Conservation (phyloP, 1,284 basidiomycete genomes). For the Polyporus tsugae region DNA sequence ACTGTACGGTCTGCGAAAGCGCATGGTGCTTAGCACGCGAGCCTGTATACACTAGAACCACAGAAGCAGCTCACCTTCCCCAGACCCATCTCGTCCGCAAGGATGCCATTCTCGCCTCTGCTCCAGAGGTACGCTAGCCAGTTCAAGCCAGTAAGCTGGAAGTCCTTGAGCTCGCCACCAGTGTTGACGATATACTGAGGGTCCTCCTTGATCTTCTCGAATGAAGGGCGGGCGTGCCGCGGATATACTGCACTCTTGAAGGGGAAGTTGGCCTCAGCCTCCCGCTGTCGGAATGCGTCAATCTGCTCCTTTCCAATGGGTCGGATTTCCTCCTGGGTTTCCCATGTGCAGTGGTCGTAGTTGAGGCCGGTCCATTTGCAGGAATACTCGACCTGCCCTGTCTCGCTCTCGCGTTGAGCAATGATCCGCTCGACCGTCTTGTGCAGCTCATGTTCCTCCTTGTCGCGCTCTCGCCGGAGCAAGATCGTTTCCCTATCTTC, state of each 20-base stretch:
- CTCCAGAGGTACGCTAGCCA: slow-evolving; percentile 98
- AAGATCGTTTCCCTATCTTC: slow-evolving; percentile 93
- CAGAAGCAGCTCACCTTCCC: slow-evolving; percentile 74
- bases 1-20: slow-evolving; percentile 86
- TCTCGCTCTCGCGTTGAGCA: slow-evolving; percentile 77
- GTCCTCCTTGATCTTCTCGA: slow-evolving; percentile 89
- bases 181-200: slow-evolving; percentile 86
- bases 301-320: slow-evolving; percentile 81
- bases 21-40: not conserved
- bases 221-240: slow-evolving; percentile 78
- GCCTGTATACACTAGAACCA: not conserved
- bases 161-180: slow-evolving; percentile 94
- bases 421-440: slow-evolving; percentile 95
- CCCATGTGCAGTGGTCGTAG: slow-evolving; percentile 98
- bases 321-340: slow-evolving; percentile 83
- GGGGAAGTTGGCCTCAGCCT: slow-evolving; percentile 85
- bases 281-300: slow-evolving; percentile 81
- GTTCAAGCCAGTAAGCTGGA: slow-evolving; percentile 97
- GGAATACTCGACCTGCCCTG: slow-evolving; percentile 87
- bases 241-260: slow-evolving; percentile 84
- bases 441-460: slow-evolving; percentile 91
- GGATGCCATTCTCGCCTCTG: slow-evolving; percentile 94
- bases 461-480: slow-evolving; percentile 90
- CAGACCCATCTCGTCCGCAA: slow-evolving; percentile 99
- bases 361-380: slow-evolving; percentile 98